phyloP scores from a whole-genome alignment of 495 filamentous ascomycete species.

The Xylaria venustula region DNA sequence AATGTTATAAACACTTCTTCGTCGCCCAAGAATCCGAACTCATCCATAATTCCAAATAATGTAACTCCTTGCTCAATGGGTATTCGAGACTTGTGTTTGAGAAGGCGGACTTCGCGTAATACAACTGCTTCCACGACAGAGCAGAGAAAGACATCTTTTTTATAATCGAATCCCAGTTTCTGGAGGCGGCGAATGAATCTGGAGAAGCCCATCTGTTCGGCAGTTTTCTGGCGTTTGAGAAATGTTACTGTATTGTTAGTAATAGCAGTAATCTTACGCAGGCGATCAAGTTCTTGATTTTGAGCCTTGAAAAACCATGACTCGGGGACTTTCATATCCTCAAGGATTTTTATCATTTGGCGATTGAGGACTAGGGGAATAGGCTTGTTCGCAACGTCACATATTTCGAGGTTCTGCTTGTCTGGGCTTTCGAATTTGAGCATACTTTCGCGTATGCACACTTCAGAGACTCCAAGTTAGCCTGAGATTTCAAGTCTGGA shows the following conservation, averaged over 20 bases:
- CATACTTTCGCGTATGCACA: slow-evolving; percentile 72
- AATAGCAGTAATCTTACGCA: slow-evolving; percentile 55
- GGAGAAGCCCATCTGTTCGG: slow-evolving; percentile 52
- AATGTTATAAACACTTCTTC: slow-evolving; percentile 63
- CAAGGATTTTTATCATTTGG: slow-evolving; percentile 78
- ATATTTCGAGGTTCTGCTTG: slow-evolving; percentile 65
- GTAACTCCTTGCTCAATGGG: slow-evolving; percentile 65
- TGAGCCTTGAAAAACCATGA: slow-evolving; percentile 63
- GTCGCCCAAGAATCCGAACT: slow-evolving; percentile 66
- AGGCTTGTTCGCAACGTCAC: slow-evolving; percentile 61
- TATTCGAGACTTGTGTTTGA: slow-evolving; percentile 78
- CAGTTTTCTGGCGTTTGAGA: slow-evolving; percentile 55
- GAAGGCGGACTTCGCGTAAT: slow-evolving; percentile 60
- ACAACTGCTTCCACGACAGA: slow-evolving; percentile 63
- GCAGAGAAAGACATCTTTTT: slow-evolving; percentile 62
- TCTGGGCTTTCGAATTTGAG: slow-evolving; percentile 66
- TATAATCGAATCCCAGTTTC: slow-evolving; percentile 57
- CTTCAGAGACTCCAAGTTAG: not conserved
- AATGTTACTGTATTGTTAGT: slow-evolving; percentile 61
- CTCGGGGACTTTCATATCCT: slow-evolving; percentile 60
- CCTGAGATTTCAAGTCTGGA: not conserved
- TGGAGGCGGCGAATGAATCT: slow-evolving; percentile 57
- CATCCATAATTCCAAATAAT: slow-evolving; percentile 80
- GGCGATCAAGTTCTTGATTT: slow-evolving; percentile 49
- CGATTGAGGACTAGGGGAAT: slow-evolving; percentile 71